Evolutionary conservation across 164 flowering plant genomes (phyloP).

Genomic region (Tinospora cordifolia): DNA sequence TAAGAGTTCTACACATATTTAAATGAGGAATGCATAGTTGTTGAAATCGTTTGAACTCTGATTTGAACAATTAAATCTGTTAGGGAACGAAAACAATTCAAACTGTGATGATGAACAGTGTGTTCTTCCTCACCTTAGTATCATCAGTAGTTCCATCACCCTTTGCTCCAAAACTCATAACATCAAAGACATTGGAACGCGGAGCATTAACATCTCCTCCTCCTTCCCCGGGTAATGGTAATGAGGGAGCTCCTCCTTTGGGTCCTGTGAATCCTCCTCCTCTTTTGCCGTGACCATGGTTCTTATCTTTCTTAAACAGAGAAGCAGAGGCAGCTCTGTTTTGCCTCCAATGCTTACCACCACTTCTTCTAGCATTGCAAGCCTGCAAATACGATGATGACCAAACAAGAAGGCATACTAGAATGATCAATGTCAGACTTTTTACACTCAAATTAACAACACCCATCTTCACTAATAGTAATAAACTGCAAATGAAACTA

Average conservation of each 20-base stretch:
- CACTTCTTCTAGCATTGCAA: slow-evolving; percentile 69
- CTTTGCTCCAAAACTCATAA: slow-evolving; percentile 76
- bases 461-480: slow-evolving; percentile 26
- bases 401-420: slow-evolving; percentile 48
- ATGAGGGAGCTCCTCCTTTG: slow-evolving; percentile 17
- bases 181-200: slow-evolving; percentile 33
- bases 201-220: not conserved
- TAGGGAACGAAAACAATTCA: not conserved
- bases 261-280: slow-evolving; percentile 4
- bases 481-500: not conserved
- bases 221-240: slow-evolving; percentile 23
- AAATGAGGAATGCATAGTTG: not conserved
- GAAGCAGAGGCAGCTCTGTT: slow-evolving; percentile 29
- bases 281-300: slow-evolving; percentile 18
- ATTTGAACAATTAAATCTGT: not conserved
- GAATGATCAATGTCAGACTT: slow-evolving; percentile 40
- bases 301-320: slow-evolving; percentile 47
- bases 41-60: not conserved
- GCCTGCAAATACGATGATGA: slow-evolving; percentile 43
- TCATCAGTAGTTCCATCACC: slow-evolving; percentile 81
- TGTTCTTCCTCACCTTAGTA: slow-evolving; percentile 53
- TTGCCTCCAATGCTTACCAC: slow-evolving; percentile 54
- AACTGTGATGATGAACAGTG: not conserved
- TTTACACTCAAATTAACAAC: slow-evolving; percentile 23
- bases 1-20: not conserved